Conservation (phyloP, 768 basidiomycete genomes). For the Suillus bovinus region DNA sequence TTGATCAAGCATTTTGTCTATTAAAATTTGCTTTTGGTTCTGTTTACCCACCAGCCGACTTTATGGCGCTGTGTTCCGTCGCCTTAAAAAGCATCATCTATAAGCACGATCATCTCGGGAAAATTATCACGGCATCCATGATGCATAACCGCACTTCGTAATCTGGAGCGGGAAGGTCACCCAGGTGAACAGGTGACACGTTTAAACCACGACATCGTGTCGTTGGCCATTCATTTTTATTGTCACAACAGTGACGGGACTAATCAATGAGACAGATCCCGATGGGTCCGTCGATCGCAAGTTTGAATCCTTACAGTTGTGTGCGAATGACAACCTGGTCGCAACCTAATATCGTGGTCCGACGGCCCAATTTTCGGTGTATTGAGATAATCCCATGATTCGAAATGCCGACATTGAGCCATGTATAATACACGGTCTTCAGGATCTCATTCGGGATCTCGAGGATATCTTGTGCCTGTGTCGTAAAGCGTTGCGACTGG, state of each 20-base stretch:
- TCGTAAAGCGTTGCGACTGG: neutral
- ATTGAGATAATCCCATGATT: neutral
- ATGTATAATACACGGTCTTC: neutral
- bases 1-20: slow-evolving; percentile 5
- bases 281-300: slow-evolving; percentile 4
- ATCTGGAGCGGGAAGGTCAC: slow-evolving; percentile 5
- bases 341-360: neutral
- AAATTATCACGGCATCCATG: slow-evolving; percentile 14
- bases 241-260: slow-evolving; percentile 13
- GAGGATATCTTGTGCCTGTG: neutral
- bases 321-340: neutral
- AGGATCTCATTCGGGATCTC: neutral
- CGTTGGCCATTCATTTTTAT: slow-evolving; percentile 19
- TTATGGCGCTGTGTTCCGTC: neutral
- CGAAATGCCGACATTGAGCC: neutral
- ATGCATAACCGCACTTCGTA: slow-evolving; percentile 21
- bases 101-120: slow-evolving; percentile 31
- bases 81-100: neutral
- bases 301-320: neutral
- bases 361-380: neutral
- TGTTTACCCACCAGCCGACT: neutral
- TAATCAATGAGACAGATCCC: slow-evolving; percentile 1
- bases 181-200: slow-evolving; percentile 8
- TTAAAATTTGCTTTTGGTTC: neutral
- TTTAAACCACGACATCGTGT: slow-evolving; percentile 7